A percentile compares a stretch with the other conserved stretches of the same genome.
These are phyloP conservation scores for Pseudogymnoascus sp. DNA, from an alignment of 2,329 filamentous ascomycete genomes.

Conservation along the genomic window DNA sequence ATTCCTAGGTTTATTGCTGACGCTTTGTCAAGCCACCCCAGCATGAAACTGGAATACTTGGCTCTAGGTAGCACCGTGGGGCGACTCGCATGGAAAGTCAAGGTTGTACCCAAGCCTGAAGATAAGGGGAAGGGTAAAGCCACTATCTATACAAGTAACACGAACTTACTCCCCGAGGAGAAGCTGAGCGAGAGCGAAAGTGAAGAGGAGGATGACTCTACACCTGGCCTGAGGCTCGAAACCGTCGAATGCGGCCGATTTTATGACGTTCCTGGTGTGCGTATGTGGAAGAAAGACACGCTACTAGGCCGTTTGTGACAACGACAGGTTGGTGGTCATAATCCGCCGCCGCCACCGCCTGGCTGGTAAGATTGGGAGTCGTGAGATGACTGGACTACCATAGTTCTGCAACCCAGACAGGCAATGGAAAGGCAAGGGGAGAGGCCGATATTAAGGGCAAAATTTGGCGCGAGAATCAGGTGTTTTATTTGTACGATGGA, in stretches of 20 bases:
- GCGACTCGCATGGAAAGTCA: conserved; percentile 34
- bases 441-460: background rate
- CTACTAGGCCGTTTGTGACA: conserved; percentile 35
- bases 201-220: conserved; percentile 27
- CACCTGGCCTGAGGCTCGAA: conserved; percentile 29
- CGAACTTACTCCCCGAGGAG: conserved; percentile 17
- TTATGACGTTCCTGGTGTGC: conserved; percentile 39
- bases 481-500: background rate
- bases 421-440: background rate
- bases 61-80: conserved; percentile 44
- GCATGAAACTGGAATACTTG: conserved; percentile 50
- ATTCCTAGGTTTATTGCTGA: conserved; percentile 51
- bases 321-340: background rate
- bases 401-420: background rate
- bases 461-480: background rate
- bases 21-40: conserved; percentile 45
- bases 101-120: conserved; percentile 20
- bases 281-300: conserved; percentile 52
- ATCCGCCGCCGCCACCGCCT: background rate
- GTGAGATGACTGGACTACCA: background rate
- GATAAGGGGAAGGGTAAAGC: conserved; percentile 19
- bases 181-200: conserved; percentile 22
- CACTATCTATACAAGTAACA: conserved; percentile 12
- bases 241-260: conserved; percentile 34
- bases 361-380: background rate